Evolutionary conservation across 768 basidiomycete genomes (phyloP).

Genomic region (Tulasnella sp.): DNA sequence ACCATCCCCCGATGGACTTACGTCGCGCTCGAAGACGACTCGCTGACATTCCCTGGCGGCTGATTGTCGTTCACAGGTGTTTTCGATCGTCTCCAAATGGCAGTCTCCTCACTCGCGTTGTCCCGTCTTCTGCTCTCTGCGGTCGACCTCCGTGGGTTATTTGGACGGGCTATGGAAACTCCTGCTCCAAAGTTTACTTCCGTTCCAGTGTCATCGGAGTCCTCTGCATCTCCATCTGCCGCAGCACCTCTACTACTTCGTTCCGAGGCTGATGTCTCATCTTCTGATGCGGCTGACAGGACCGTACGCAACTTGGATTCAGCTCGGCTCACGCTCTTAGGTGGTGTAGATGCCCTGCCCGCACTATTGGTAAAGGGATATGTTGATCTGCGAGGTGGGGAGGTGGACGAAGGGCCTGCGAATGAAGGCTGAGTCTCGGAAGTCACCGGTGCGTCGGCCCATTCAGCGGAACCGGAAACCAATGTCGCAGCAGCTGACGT

Average conservation of each 20-base stretch:
- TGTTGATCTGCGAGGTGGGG: not conserved
- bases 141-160: not conserved
- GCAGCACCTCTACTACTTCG: not conserved
- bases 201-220: not conserved
- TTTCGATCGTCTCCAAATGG: not conserved
- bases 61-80: not conserved
- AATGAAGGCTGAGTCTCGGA: not conserved
- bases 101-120: not conserved
- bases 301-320: conserved; percentile 15
- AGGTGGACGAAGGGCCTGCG: not conserved
- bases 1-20: too few relatives aligned
- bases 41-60: not conserved
- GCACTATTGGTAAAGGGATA: not conserved
- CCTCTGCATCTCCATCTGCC: not conserved
- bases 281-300: conserved; percentile 5
- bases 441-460: not conserved
- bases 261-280: not conserved
- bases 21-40: not conserved
- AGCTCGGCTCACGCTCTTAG: not conserved
- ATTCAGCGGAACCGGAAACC: not conserved
- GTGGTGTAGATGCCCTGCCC: not conserved
- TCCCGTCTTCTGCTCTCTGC: not conserved
- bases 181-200: not conserved
- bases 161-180: not conserved
- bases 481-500: not conserved